phyloP scores from a whole-genome alignment of 257 asterid species.

The Rhazya stricta region DNA sequence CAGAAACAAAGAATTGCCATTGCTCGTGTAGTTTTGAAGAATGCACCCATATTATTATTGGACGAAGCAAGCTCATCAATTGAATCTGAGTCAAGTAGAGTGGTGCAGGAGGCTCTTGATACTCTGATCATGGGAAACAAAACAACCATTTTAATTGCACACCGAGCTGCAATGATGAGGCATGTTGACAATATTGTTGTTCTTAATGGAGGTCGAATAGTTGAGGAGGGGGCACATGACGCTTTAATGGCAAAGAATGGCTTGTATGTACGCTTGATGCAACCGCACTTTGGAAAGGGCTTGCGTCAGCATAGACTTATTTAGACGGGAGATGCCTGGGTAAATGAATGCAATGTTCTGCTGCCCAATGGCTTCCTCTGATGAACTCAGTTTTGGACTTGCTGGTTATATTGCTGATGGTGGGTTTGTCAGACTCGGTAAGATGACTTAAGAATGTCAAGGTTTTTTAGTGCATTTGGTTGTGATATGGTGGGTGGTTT shows the following conservation, averaged over 20 bases:
- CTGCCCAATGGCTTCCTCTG: conserved; percentile 6
- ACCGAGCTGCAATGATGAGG: conserved; percentile 98
- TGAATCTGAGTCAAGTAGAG: conserved; percentile 95
- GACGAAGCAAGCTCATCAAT: conserved; percentile 98
- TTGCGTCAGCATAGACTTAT: conserved; percentile 53
- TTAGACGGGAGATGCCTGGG: conserved; percentile 19
- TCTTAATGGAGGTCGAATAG: conserved; percentile 91
- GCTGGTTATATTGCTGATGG: conserved; percentile 14
- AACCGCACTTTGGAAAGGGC: conserved; percentile 94
- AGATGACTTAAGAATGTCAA: conserved; percentile 7
- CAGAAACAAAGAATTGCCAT: conserved; percentile 96
- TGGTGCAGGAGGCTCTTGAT: conserved; percentile 94
- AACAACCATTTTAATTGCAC: conserved; percentile 92
- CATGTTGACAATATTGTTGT: conserved; percentile 96
- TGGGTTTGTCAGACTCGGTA: conserved; percentile 4
- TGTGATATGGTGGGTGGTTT: not conserved
- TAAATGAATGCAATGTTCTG: not conserved
- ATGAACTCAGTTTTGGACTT: conserved; percentile 9
- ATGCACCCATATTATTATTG: conserved; percentile 85
- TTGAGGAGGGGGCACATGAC: conserved; percentile 94
- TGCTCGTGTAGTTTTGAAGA: conserved; percentile 84
- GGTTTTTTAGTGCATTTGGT: conserved; percentile 1
- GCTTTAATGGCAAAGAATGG: conserved; percentile 67
- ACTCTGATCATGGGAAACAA: conserved; percentile 97
- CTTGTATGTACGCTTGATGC: conserved; percentile 91